phyloP scores from a whole-genome alignment of 495 filamentous ascomycete genomes.

The Hyaloscypha variabilis region DNA sequence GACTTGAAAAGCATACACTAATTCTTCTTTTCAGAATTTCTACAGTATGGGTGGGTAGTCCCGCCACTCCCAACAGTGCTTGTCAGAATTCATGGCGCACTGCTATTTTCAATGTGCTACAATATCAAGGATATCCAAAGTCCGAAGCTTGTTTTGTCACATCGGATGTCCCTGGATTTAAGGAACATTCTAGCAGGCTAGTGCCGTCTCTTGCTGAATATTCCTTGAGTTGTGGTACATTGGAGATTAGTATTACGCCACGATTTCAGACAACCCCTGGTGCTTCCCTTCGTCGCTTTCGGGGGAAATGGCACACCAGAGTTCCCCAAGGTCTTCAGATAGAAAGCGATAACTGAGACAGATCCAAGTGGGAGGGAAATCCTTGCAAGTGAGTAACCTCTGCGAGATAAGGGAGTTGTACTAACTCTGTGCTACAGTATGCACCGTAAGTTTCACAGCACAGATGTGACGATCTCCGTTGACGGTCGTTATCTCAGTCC shows the following conservation, averaged over 20 bases:
- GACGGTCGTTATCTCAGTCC: conserved; percentile 51
- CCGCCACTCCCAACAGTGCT: background rate
- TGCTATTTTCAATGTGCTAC: too few species aligned
- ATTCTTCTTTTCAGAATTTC: conserved; percentile 45
- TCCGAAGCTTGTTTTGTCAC: too few species aligned
- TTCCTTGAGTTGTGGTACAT: too few species aligned
- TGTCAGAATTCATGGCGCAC: background rate
- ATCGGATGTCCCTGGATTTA: too few species aligned
- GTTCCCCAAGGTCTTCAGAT: background rate
- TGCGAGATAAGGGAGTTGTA: conserved; percentile 16
- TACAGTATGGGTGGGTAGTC: conserved; percentile 67
- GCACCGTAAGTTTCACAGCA: conserved; percentile 43
- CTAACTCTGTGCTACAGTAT: conserved; percentile 35
- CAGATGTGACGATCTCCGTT: conserved; percentile 10
- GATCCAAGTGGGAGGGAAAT: conserved; percentile 81
- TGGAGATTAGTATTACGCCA: too few species aligned
- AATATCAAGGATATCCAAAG: too few species aligned
- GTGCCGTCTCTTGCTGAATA: too few species aligned
- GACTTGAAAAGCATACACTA: background rate
- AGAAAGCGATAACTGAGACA: background rate
- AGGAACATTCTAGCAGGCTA: too few species aligned
- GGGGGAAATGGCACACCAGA: too few species aligned
- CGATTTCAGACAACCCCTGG: too few species aligned
- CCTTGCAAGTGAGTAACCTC: conserved; percentile 65
- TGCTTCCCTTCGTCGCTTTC: too few species aligned